Conservation (phyloP, 257 asterid genomes). For the Euphrasia confusa region DNA sequence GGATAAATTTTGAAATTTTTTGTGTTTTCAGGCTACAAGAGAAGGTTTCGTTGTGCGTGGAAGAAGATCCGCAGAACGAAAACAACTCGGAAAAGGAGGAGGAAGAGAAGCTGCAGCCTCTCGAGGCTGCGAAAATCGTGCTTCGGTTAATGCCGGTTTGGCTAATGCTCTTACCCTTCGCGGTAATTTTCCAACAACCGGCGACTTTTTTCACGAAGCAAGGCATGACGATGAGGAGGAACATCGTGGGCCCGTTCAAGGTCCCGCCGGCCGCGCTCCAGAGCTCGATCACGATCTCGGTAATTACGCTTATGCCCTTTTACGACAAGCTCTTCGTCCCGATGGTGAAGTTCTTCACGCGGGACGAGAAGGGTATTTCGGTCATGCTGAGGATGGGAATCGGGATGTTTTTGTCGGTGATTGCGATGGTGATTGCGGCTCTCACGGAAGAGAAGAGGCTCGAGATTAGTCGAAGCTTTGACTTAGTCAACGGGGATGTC, state of each 20-base stretch:
- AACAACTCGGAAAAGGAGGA: constrained; percentile 10
- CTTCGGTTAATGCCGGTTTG: constrained; percentile 69
- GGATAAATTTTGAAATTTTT: not conserved
- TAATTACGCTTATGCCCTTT: constrained; percentile 72
- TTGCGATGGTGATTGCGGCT: constrained; percentile 87
- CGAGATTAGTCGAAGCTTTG: constrained; percentile 20
- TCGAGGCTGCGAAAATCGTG: constrained; percentile 39
- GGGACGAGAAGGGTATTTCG: constrained; percentile 57
- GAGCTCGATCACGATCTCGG: constrained; percentile 79
- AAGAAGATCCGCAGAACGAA: constrained; percentile 14
- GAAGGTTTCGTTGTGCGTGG: constrained; percentile 34
- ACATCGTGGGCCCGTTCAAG: constrained; percentile 52
- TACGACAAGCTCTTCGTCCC: constrained; percentile 73
- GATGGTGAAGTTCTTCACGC: constrained; percentile 44
- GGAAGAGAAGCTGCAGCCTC: constrained; percentile 24
- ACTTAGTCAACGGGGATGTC: constrained; percentile 22
- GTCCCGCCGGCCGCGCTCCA: constrained; percentile 98
- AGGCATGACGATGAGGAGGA: constrained; percentile 83
- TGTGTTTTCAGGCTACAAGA: constrained; percentile 52
- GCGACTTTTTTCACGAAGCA: constrained; percentile 94
- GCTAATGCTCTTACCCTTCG: constrained; percentile 77
- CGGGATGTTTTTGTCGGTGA: constrained; percentile 75
- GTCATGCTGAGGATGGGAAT: constrained; percentile 86
- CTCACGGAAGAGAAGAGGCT: constrained; percentile 54
- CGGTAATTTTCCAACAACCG: constrained; percentile 89